phyloP scores from a whole-genome alignment of 2,329 filamentous ascomycete species.

The Tolypocladium nubicola region DNA sequence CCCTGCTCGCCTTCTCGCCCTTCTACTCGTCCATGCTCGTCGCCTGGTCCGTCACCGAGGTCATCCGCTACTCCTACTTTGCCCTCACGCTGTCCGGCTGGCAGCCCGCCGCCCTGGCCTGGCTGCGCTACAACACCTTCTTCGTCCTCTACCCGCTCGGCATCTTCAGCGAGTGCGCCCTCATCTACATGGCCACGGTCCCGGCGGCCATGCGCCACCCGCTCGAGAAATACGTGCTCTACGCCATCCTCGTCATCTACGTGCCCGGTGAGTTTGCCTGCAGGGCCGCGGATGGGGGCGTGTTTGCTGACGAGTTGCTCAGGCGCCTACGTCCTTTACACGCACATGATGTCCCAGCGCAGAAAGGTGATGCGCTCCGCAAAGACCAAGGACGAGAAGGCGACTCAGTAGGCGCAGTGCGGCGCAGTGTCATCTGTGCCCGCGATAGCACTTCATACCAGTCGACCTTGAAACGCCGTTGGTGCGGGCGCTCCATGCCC shows the following conservation, averaged over 20 bases:
- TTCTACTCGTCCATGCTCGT: constrained; percentile 69
- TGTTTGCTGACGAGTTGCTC: neutral
- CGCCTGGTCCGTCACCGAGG: constrained; percentile 86
- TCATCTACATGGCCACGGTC: constrained; percentile 61
- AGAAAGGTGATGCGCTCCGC: constrained; percentile 63
- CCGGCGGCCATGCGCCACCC: constrained; percentile 40
- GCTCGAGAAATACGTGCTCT: constrained; percentile 47
- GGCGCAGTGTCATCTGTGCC: neutral
- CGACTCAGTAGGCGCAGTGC: constrained; percentile 20
- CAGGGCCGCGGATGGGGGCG: neutral
- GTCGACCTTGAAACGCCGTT: neutral
- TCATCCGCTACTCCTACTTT: constrained; percentile 89
- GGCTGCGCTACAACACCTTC: constrained; percentile 88
- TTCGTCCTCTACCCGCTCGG: constrained; percentile 87
- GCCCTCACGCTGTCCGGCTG: constrained; percentile 56
- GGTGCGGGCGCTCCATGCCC: neutral
- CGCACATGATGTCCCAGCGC: constrained; percentile 89
- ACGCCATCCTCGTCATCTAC: constrained; percentile 61
- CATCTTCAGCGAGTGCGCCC: constrained; percentile 75
- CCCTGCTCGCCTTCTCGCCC: constrained; percentile 46
- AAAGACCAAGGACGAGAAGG: constrained; percentile 35
- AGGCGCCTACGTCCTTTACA: constrained; percentile 76
- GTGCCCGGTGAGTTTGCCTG: constrained; percentile 56
- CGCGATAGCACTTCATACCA: no score
- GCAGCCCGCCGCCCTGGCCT: constrained; percentile 58